Conservation (phyloP, 78 protist species). For the Emiliania huxleyi region DNA sequence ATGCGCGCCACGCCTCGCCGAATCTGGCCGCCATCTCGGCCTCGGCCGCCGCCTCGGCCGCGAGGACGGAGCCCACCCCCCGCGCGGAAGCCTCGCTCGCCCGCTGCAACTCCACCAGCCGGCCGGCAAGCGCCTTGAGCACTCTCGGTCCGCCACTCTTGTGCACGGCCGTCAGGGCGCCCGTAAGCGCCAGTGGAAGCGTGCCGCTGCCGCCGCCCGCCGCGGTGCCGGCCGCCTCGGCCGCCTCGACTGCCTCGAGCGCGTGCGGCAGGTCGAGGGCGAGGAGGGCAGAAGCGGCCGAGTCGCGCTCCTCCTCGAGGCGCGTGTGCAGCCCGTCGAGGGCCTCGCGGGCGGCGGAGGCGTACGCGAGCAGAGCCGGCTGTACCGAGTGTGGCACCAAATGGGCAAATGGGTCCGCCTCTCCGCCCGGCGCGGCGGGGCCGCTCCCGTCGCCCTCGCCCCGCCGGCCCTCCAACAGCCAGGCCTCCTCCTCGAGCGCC, state of each 20-base stretch:
- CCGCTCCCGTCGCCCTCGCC: no score
- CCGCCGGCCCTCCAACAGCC: no score
- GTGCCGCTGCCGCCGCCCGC: neutral
- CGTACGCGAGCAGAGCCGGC: neutral
- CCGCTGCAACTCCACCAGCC: neutral
- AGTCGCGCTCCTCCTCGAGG: neutral
- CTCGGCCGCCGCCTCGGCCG: neutral
- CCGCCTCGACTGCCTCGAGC: neutral
- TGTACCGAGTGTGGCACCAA: neutral
- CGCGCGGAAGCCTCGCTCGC: neutral
- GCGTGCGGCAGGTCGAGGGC: neutral
- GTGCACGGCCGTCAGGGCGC: neutral
- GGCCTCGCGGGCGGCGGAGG: neutral
- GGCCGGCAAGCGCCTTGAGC: neutral
- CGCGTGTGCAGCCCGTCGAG: neutral
- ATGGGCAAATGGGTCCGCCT: neutral
- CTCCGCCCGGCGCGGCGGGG: neutral
- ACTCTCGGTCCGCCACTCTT: neutral
- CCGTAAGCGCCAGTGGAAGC: neutral
- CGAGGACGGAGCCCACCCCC: neutral
- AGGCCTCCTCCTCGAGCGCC: neutral
- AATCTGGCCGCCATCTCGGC: neutral
- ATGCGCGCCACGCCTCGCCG: neutral
- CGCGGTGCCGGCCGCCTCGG: neutral
- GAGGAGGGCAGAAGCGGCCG: neutral